Evolutionary conservation across 352 stramenopile genomes (phyloP).

Genomic region (Pythium biforme): DNA sequence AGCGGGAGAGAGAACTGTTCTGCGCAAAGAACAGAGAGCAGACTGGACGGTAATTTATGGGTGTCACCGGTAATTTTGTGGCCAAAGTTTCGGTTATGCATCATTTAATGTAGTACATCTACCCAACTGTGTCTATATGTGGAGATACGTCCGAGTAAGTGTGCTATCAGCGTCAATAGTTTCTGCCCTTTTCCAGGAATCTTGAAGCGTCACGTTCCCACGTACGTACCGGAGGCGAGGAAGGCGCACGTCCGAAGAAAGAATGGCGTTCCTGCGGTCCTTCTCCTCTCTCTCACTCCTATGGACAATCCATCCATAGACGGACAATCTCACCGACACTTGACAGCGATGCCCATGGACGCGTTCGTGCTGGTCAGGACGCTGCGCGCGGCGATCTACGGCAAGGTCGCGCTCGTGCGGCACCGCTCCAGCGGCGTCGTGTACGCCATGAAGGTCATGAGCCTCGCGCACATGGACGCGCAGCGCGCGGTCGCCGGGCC

Average conservation of each 20-base stretch:
- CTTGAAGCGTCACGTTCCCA: slow-evolving; percentile 8
- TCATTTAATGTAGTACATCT: not conserved
- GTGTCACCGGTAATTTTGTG: not conserved
- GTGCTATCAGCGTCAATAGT: too few relatives aligned
- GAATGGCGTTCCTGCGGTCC: not conserved
- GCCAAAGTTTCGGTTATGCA: too few relatives aligned
- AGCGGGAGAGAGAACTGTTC: too few relatives aligned
- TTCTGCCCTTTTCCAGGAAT: slow-evolving; percentile 3
- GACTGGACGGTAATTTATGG: slow-evolving; percentile 5
- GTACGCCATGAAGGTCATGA: slow-evolving; percentile 71
- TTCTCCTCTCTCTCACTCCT: not conserved
- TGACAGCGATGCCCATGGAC: slow-evolving; percentile 27
- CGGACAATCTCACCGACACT: too few relatives aligned
- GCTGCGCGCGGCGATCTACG: slow-evolving; percentile 56
- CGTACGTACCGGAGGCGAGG: not conserved
- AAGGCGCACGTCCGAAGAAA: not conserved
- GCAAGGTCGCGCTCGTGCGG: slow-evolving; percentile 43
- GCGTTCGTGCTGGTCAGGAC: slow-evolving; percentile 41
- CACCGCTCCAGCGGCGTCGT: slow-evolving; percentile 31
- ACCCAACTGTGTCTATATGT: too few relatives aligned
- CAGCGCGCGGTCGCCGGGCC: slow-evolving; percentile 41
- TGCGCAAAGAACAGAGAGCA: too few relatives aligned
- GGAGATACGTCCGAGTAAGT: too few relatives aligned
- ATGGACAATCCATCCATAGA: not conserved
- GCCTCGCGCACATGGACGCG: slow-evolving; percentile 47